phyloP scores from a whole-genome alignment of 2,329 filamentous ascomycete genomes.

The Aureobasidium vineae region DNA sequence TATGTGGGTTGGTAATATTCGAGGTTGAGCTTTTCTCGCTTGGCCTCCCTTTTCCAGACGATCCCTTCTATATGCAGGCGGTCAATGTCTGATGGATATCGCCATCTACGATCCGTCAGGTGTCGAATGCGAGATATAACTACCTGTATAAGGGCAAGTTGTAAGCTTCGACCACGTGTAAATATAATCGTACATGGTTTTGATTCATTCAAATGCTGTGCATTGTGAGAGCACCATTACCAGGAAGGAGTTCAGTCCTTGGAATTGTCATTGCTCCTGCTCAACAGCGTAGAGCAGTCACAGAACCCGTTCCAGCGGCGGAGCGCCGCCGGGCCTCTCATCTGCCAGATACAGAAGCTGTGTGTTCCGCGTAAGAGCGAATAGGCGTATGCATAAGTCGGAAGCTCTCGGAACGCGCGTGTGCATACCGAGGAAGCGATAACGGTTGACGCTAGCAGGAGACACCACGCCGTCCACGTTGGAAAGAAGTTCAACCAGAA shows the following conservation, averaged over 20 bases:
- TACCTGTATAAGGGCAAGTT: background rate
- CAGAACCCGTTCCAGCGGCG: background rate
- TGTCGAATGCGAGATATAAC: background rate
- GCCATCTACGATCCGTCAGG: background rate
- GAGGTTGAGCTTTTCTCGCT: slow-evolving; percentile 17
- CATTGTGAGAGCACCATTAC: background rate
- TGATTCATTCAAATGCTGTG: background rate
- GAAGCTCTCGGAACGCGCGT: background rate
- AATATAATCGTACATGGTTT: background rate
- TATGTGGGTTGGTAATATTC: background rate
- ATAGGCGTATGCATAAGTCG: background rate
- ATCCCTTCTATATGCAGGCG: slow-evolving; percentile 1
- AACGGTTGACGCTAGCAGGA: slow-evolving; percentile 18
- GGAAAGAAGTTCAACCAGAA: slow-evolving; percentile 7
- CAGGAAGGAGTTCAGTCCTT: background rate
- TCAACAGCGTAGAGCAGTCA: background rate
- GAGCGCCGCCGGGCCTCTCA: background rate
- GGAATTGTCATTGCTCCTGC: background rate
- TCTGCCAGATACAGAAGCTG: background rate
- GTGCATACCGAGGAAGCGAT: background rate
- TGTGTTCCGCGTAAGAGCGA: background rate
- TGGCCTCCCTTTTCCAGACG: background rate
- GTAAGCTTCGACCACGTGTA: background rate
- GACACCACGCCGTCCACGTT: background rate
- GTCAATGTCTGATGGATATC: slow-evolving; percentile 17